A percentile compares a stretch with the other conserved stretches of the same genome.
phyloP scores from a whole-genome alignment of 2,329 filamentous ascomycete genomes.

The Ramularia endophylla region DNA sequence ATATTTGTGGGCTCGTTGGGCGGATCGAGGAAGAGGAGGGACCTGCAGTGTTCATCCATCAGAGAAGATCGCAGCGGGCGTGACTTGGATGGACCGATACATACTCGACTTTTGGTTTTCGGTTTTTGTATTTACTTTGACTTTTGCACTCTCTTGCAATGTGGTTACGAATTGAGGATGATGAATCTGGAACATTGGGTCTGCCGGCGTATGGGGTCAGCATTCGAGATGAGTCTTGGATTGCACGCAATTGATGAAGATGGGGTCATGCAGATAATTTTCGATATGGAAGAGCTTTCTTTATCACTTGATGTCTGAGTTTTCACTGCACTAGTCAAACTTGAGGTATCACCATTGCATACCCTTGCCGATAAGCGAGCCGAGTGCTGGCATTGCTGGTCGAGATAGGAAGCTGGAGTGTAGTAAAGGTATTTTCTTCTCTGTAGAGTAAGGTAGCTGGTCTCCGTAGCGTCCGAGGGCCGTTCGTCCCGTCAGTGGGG shows the following conservation, averaged over 20 bases:
- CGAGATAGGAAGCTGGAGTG: too few relatives aligned
- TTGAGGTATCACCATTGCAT: too few relatives aligned
- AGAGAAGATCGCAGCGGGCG: neutral
- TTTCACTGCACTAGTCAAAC: too few relatives aligned
- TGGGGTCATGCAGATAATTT: constrained; percentile 2
- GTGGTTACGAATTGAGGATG: constrained; percentile 11
- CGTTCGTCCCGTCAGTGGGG: too few relatives aligned
- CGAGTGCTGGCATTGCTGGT: neutral
- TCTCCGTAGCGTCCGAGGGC: too few relatives aligned
- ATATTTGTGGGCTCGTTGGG: constrained; percentile 6
- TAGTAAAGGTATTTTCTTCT: too few relatives aligned
- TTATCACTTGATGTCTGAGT: neutral
- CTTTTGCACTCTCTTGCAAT: constrained; percentile 11
- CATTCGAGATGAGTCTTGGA: constrained; percentile 3
- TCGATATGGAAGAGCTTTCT: constrained; percentile 6
- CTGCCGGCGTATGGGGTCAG: constrained; percentile 2
- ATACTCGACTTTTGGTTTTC: constrained; percentile 11
- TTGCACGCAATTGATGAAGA: constrained; percentile 6
- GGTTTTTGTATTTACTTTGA: constrained; percentile 11
- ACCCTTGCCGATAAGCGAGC: too few relatives aligned
- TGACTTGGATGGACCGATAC: constrained; percentile 5
- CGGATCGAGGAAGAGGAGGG: neutral
- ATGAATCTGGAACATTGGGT: constrained; percentile 2
- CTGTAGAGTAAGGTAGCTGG: too few relatives aligned
- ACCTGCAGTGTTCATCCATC: neutral